Percentiles rank a stretch among this genome's conserved stretches.
Evolutionary conservation across 441 rosid genomes (phyloP).

Genomic region (Pelargonium myrrhifolium): DNA sequence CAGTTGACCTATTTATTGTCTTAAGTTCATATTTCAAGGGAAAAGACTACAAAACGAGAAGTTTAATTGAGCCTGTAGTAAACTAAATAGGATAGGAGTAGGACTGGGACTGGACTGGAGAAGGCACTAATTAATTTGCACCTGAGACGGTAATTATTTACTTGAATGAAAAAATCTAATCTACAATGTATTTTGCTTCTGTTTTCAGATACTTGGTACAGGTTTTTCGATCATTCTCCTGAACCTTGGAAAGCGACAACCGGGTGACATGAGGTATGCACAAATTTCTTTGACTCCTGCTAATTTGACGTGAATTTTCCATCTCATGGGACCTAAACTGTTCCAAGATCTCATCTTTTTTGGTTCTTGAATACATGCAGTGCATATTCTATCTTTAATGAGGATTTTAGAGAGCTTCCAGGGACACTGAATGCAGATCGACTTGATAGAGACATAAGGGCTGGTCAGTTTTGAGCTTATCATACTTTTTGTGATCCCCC

Average conservation of each 20-base stretch:
- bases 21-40: neutral
- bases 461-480: slow-evolving; percentile 57
- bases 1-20: neutral
- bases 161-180: slow-evolving; percentile 8
- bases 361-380: slow-evolving; percentile 28
- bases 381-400: slow-evolving; percentile 84
- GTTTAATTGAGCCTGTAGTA: neutral
- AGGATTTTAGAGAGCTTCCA: slow-evolving; percentile 88
- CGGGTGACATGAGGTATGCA: slow-evolving; percentile 74
- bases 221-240: slow-evolving; percentile 68
- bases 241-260: slow-evolving; percentile 73
- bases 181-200: slow-evolving; percentile 4
- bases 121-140: neutral
- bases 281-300: neutral
- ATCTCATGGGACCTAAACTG: neutral
- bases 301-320: neutral
- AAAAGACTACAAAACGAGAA: neutral
- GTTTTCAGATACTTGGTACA: slow-evolving; percentile 66
- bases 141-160: neutral
- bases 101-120: too few relatives aligned
- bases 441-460: slow-evolving; percentile 62
- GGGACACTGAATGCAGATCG: slow-evolving; percentile 84
- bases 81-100: neutral
- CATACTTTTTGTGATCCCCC: slow-evolving; percentile 5
- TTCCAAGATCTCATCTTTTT: neutral